Percentiles rank a stretch among this genome's conserved stretches.
Conservation (phyloP, 805 yeast species). For the Yarrowia phangngaensis region DNA sequence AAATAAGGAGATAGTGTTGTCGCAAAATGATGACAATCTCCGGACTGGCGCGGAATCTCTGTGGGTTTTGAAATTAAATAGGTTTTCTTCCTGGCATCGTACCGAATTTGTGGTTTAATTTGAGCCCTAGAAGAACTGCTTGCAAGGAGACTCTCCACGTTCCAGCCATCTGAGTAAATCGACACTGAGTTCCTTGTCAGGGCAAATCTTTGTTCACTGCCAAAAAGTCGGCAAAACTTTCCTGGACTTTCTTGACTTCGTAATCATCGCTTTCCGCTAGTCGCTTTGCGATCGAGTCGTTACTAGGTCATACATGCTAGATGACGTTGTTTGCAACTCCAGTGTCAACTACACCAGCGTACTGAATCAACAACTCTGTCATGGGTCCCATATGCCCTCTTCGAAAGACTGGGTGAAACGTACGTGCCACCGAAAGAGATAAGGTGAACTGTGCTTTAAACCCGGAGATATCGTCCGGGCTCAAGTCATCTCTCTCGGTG, state of each 20-base stretch:
- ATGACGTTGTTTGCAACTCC: constrained; percentile 63
- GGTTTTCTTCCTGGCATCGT: constrained; percentile 49
- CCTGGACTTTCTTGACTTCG: constrained; percentile 74
- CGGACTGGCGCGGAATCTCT: constrained; percentile 62
- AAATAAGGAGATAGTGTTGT: no score
- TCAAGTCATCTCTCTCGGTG: no score
- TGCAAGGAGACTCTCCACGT: constrained; percentile 45
- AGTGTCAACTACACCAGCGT: constrained; percentile 8
- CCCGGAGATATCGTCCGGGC: no score
- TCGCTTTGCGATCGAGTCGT: constrained; percentile 56
- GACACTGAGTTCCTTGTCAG: constrained; percentile 36
- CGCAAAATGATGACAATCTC: constrained; percentile 86
- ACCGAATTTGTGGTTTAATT: constrained; percentile 75
- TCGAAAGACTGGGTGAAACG: constrained; percentile 41
- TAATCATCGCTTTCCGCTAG: constrained; percentile 87
- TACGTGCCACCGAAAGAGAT: no score
- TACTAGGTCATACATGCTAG: constrained; percentile 75
- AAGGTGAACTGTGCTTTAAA: no score
- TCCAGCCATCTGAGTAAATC: constrained; percentile 43
- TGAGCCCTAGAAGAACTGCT: constrained; percentile 66
- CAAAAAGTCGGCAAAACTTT: constrained; percentile 78
- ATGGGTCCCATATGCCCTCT: constrained; percentile 36
- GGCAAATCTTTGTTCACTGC: constrained; percentile 59
- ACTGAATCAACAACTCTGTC: constrained; percentile 11
- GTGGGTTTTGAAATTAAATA: constrained; percentile 62